phyloP scores from a whole-genome alignment of 2,329 filamentous ascomycete genomes.

The Alternaria infectoria region DNA sequence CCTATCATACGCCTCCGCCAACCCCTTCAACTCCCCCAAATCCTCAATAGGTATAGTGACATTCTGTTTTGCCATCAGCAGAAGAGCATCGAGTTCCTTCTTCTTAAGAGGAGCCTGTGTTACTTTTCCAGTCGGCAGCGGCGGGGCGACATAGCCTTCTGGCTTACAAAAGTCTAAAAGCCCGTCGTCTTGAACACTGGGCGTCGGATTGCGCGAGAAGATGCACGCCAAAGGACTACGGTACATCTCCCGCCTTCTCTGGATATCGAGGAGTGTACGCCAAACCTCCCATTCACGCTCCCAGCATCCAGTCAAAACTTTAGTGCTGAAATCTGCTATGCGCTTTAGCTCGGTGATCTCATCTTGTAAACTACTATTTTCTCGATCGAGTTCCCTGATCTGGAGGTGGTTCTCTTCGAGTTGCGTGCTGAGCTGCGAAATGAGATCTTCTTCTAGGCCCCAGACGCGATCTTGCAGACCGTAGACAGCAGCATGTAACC shows the following conservation, averaged over 20 bases:
- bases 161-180: background rate
- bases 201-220: background rate
- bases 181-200: background rate
- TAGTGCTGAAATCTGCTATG: constrained; percentile 11
- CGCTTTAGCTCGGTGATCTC: constrained; percentile 11
- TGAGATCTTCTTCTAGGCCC: constrained; percentile 21
- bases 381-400: background rate
- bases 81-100: constrained; percentile 18
- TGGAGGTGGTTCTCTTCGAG: constrained; percentile 9
- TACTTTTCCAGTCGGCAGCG: background rate
- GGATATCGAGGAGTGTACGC: constrained; percentile 12
- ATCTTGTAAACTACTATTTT: background rate
- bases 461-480: constrained; percentile 14
- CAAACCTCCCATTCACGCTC: constrained; percentile 23
- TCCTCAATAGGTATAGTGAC: constrained; percentile 23
- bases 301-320: constrained; percentile 18
- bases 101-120: background rate
- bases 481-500: constrained; percentile 14
- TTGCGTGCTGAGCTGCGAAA: constrained; percentile 13
- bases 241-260: background rate
- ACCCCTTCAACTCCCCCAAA: constrained; percentile 21
- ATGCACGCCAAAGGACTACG: background rate
- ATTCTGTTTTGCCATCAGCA: constrained; percentile 23
- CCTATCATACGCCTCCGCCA: constrained; percentile 12
- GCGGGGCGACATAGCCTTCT: background rate